Conservation (phyloP, 805 yeast genomes). For the Ogataea ganodermae region DNA sequence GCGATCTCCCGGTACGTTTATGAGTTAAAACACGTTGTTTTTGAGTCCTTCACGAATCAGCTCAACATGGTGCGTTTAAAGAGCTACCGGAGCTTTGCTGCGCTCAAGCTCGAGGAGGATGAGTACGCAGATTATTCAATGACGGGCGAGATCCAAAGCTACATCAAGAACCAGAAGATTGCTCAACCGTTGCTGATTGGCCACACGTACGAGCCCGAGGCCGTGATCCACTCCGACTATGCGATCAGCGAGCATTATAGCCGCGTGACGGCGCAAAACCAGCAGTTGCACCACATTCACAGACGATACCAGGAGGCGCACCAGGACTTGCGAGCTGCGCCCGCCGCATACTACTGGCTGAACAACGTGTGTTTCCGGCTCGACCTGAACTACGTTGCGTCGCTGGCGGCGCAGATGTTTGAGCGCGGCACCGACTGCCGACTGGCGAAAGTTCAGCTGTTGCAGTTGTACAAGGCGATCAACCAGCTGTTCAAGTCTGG, state of each 20-base stretch:
- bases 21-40: constrained; percentile 23
- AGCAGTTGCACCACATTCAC: constrained; percentile 17
- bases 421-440: constrained; percentile 28
- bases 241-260: constrained; percentile 22
- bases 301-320: constrained; percentile 3
- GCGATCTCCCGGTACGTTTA: constrained; percentile 26
- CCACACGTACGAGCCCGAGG: constrained; percentile 23
- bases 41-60: constrained; percentile 29
- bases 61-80: constrained; percentile 19
- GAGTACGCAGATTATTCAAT: constrained; percentile 20
- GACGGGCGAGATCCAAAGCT: constrained; percentile 25
- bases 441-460: constrained; percentile 23
- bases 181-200: constrained; percentile 33
- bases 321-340: background rate
- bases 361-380: constrained; percentile 19
- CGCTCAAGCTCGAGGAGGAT: constrained; percentile 25
- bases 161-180: constrained; percentile 27
- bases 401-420: constrained; percentile 23
- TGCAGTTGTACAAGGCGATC: constrained; percentile 30
- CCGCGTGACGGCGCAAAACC: constrained; percentile 24
- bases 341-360: constrained; percentile 14
- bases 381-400: constrained; percentile 27
- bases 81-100: constrained; percentile 26
- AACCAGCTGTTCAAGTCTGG: constrained; percentile 27
- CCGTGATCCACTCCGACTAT: constrained; percentile 21